A percentile compares a stretch with the other conserved stretches of the same genome.
phyloP scores from a whole-genome alignment of 2,329 filamentous ascomycete species.

The Hypoxylon sp. region DNA sequence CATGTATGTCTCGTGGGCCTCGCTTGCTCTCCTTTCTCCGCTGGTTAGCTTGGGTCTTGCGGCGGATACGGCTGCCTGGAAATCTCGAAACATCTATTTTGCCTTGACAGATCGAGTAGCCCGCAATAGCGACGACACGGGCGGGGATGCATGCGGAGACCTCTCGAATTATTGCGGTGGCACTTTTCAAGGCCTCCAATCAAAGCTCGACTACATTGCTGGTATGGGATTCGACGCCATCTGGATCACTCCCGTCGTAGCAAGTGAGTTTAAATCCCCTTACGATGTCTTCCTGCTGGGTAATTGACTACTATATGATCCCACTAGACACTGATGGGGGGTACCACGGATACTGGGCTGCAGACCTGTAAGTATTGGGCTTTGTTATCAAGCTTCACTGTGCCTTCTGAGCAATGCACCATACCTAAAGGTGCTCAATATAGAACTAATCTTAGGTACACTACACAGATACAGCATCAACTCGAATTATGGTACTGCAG shows the following conservation, averaged over 20 bases:
- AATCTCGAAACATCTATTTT: slow-evolving; percentile 70
- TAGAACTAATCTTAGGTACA: slow-evolving; percentile 1
- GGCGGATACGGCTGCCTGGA: slow-evolving; percentile 63
- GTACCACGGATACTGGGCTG: slow-evolving; percentile 71
- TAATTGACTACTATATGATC: slow-evolving; percentile 4
- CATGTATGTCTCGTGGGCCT: slow-evolving; percentile 37
- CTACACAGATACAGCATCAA: slow-evolving; percentile 63
- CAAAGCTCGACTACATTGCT: slow-evolving; percentile 74
- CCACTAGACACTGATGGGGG: slow-evolving; percentile 57
- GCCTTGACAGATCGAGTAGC: slow-evolving; percentile 71
- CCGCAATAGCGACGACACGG: slow-evolving; percentile 61
- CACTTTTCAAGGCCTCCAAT: slow-evolving; percentile 70
- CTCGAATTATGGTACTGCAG: slow-evolving; percentile 69
- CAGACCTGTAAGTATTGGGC: slow-evolving; percentile 55
- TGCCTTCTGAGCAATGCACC: background rate
- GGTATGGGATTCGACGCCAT: slow-evolving; percentile 72
- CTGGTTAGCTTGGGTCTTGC: slow-evolving; percentile 44
- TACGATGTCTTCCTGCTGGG: too few relatives aligned
- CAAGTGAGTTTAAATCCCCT: slow-evolving; percentile 54
- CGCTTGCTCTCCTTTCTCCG: slow-evolving; percentile 37
- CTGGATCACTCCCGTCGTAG: slow-evolving; percentile 71
- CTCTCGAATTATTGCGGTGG: slow-evolving; percentile 71
- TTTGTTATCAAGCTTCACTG: background rate
- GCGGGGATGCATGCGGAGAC: slow-evolving; percentile 60
- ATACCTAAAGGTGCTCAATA: background rate